phyloP scores from a whole-genome alignment of 1,284 basidiomycete genomes.

The Ceratobasidium papillatum region DNA sequence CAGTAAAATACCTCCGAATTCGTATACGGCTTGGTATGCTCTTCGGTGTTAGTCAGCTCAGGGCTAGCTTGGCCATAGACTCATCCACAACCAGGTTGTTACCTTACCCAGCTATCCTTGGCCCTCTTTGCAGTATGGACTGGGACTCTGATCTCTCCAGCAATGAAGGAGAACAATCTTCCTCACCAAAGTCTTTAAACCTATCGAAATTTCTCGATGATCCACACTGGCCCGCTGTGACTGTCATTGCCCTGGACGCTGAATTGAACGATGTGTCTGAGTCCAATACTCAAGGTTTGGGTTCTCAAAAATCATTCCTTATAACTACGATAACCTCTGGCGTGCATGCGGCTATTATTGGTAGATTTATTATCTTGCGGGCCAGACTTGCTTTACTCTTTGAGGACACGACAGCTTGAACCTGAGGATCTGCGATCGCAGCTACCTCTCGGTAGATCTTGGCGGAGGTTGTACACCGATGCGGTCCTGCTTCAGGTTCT shows the following conservation, averaged over 20 bases:
- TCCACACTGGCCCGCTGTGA: neutral
- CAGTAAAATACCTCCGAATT: neutral
- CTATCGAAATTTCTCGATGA: neutral
- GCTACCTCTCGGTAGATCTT: conserved; percentile 13
- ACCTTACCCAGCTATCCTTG: neutral
- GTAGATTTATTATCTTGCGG: conserved; percentile 16
- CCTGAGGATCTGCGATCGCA: conserved; percentile 8
- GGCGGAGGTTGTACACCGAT: conserved; percentile 28
- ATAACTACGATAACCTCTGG: neutral
- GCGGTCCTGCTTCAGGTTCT: conserved; percentile 2
- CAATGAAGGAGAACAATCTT: neutral
- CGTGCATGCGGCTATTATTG: neutral
- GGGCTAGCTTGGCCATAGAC: neutral
- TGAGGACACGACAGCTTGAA: neutral
- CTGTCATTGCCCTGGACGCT: neutral
- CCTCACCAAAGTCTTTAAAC: neutral
- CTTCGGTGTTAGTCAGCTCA: neutral
- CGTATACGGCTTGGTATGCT: neutral
- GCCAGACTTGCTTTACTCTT: neutral
- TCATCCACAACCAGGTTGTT: neutral
- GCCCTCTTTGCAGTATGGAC: neutral
- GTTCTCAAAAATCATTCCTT: neutral
- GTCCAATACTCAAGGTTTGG: conserved; percentile 33
- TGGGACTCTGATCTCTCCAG: neutral
- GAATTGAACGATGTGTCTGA: neutral